Percentiles rank a stretch among this genome's conserved stretches.
These are phyloP conservation scores for Celoporthe dispersa DNA, from an alignment of 2,329 filamentous ascomycete species.

Conservation along the genomic window DNA sequence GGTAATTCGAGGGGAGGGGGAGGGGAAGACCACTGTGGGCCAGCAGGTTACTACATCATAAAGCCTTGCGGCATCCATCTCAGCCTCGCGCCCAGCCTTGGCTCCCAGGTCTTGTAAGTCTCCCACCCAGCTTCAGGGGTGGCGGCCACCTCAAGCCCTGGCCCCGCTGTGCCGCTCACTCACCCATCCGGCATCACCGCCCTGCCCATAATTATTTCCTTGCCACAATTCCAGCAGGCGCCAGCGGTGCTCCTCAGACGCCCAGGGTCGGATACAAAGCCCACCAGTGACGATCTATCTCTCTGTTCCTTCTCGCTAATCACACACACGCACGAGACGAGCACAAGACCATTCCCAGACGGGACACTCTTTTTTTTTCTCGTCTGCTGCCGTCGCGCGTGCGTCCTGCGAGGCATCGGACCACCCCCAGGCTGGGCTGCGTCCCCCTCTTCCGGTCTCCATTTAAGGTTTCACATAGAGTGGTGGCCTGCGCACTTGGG, in stretches of 20 bases:
- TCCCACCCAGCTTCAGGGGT: neutral
- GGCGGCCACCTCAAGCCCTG: neutral
- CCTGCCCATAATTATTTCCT: neutral
- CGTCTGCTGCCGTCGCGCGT: neutral
- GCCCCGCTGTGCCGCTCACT: neutral
- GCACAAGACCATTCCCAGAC: neutral
- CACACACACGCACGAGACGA: neutral
- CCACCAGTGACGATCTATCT: neutral
- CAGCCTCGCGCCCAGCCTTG: constrained; percentile 4
- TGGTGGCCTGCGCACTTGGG: neutral
- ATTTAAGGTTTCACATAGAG: constrained; percentile 19
- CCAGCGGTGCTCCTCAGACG: neutral
- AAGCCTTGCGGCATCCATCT: neutral
- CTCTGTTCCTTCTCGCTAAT: neutral
- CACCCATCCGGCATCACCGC: neutral
- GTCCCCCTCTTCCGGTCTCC: constrained; percentile 1
- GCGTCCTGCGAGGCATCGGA: neutral
- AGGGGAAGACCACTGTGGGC: neutral
- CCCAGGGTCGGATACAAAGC: neutral
- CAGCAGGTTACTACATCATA: neutral
- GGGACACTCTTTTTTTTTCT: neutral
- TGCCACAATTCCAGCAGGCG: neutral
- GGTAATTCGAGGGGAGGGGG: neutral
- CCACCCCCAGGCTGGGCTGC: neutral
- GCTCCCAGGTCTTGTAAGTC: neutral